Conservation (phyloP, 805 yeast genomes). For the Ogataea corticis region DNA sequence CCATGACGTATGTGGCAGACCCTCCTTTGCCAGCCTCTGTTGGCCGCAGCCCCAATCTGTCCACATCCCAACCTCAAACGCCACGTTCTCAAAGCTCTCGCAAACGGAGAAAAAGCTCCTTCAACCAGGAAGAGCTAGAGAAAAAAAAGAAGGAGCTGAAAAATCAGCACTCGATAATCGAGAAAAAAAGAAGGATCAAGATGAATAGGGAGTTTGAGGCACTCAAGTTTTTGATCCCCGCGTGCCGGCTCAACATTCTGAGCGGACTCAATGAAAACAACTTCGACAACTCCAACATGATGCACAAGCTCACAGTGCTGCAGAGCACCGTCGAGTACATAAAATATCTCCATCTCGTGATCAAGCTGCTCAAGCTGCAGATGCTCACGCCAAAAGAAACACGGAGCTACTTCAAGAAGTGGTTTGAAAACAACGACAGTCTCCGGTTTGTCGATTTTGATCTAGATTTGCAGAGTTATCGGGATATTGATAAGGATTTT, state of each 20-base stretch:
- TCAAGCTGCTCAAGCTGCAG: conserved; percentile 51
- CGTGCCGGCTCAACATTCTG: conserved; percentile 56
- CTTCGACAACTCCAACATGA: conserved; percentile 37
- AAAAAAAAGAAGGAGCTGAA: conserved; percentile 49
- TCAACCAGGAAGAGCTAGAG: conserved; percentile 36
- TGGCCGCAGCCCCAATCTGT: conserved; percentile 3
- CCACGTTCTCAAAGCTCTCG: conserved; percentile 7
- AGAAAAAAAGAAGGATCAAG: conserved; percentile 73
- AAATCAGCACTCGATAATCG: conserved; percentile 73
- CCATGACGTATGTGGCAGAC: conserved; percentile 29
- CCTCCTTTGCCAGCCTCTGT: conserved; percentile 15
- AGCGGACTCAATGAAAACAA: conserved; percentile 29
- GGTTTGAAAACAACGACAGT: conserved; percentile 37
- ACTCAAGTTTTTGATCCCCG: conserved; percentile 73
- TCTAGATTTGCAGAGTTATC: conserved; percentile 56
- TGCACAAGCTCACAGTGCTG: conserved; percentile 78
- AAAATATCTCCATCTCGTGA: conserved; percentile 62
- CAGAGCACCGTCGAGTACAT: conserved; percentile 85
- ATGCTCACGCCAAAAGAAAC: conserved; percentile 32
- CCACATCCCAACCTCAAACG: background rate
- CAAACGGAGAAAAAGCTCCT: conserved; percentile 28
- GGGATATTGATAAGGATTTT: conserved; percentile 59
- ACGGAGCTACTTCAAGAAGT: conserved; percentile 25
- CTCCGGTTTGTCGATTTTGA: conserved; percentile 54
- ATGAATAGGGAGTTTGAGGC: conserved; percentile 85